Evolutionary conservation across 257 asterid genomes (phyloP), one percentile per base, ranked within the genome.

Genomic region (Oldenlandia corymbosa): DNA sequence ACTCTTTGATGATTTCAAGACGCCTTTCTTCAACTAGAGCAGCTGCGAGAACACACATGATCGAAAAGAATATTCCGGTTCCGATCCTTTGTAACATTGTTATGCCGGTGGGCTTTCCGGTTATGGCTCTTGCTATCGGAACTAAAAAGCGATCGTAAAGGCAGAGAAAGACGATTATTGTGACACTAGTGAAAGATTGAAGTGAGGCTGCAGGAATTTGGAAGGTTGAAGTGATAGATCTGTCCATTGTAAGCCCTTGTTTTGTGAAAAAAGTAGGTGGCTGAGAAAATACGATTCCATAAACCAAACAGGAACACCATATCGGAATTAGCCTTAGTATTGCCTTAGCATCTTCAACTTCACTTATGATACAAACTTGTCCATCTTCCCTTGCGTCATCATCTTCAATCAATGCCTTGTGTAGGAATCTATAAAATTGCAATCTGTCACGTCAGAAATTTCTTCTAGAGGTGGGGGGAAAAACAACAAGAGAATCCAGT

Each of bases 271-370:
- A 34, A 34, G 39, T 34, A 9, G 39, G 39, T 34, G 39, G 39
- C 9, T 34, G 39, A 34, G 39, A 34, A 34, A 34, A 34, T 34
- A 34, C 39, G 9, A 34, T 34, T 9, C 9, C 39, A 34, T 34
- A 9, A 34, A 34, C 39, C 39, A 34, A 34, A 34, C 39, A 34
- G 39, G 39, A 34, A 9, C 39, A 34, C 39, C 39, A 34, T 34
- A 34, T 34, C 39, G 39, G 9, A 34, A 34, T 3, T 34, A 34
- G 39, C 39, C 39, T 34, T n/a, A 63, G 58, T 47, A 63, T 7
- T 48, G 58, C 58, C 45, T 63, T 63, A 24, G 66, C 66, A 2
- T 64, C 68, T 64, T 64, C 59, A 48, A 64, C 32, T 45, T 48
- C 68, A 36, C 47, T 48, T 12, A 23, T 11, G 8, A n/a, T 64